A percentile compares a stretch with the other conserved stretches of the same genome.
Evolutionary conservation across 2,329 filamentous ascomycete genomes (phyloP).

Genomic region (Coniochaeta sp.): DNA sequence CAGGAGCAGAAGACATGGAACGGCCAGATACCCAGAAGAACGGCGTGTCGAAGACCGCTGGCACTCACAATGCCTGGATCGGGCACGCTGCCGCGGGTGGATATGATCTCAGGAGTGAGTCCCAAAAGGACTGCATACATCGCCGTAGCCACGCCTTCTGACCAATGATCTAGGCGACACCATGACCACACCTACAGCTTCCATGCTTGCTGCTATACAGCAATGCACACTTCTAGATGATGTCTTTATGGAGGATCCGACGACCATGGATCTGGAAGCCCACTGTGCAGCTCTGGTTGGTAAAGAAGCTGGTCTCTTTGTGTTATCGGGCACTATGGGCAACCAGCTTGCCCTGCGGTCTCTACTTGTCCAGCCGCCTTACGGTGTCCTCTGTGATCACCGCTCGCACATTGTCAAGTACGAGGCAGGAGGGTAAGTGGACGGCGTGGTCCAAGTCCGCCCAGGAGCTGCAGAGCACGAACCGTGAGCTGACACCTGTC

Average conservation of each 20-base stretch:
- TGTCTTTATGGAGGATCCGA: constrained; percentile 73
- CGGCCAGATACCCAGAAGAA: not conserved
- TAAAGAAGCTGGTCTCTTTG: constrained; percentile 72
- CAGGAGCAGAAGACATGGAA: not conserved
- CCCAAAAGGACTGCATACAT: not conserved
- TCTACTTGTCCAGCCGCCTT: constrained; percentile 71
- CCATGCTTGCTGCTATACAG: constrained; percentile 76
- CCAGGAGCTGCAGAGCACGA: not conserved
- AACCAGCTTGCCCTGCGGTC: constrained; percentile 80
- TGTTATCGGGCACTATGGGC: constrained; percentile 89
- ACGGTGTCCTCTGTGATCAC: constrained; percentile 72
- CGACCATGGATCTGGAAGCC: constrained; percentile 67
- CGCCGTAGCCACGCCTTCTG: not conserved
- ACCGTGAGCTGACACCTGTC: not conserved
- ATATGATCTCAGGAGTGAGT: constrained; percentile 23
- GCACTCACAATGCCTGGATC: constrained; percentile 17
- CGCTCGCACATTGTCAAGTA: constrained; percentile 69
- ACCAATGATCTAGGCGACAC: constrained; percentile 34
- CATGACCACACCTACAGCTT: constrained; percentile 65
- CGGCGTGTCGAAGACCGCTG: not conserved
- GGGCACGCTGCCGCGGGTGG: constrained; percentile 23
- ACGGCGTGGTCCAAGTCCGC: not conserved
- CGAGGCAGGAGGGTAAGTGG: constrained; percentile 53
- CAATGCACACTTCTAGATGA: constrained; percentile 74
- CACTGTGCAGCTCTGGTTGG: constrained; percentile 66